A percentile compares a stretch with the other conserved stretches of the same genome.
phyloP scores from a whole-genome alignment of 345 rosid genomes.

The Brassica napus region DNA sequence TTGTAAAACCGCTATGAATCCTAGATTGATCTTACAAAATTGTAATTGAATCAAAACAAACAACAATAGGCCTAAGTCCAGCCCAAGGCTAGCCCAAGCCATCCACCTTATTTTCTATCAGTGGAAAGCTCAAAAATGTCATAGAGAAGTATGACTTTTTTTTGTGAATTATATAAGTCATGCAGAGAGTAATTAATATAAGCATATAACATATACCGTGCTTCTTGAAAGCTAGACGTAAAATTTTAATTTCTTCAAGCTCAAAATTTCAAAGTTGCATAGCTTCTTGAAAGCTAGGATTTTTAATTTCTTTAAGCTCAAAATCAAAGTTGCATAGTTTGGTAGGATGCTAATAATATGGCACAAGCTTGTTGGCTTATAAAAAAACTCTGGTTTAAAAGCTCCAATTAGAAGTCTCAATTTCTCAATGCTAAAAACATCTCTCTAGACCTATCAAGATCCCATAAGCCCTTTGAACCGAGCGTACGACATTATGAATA shows the following conservation, averaged over 20 bases:
- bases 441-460: neutral
- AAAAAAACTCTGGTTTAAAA: neutral
- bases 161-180: neutral
- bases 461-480: constrained; percentile 86
- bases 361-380: neutral
- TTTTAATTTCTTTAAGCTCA: neutral
- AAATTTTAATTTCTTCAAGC: neutral
- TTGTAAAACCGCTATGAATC: neutral
- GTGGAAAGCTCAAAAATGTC: neutral
- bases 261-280: neutral
- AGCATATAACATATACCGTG: neutral
- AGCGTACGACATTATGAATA: constrained; percentile 71
- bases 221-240: neutral
- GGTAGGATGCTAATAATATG: neutral
- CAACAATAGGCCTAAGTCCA: neutral
- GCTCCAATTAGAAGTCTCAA: neutral
- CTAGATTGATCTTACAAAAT: neutral
- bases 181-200: neutral
- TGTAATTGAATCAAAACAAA: neutral
- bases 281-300: neutral
- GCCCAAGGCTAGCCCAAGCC: neutral
- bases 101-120: neutral
- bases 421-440: neutral
- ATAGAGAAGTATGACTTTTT: neutral
- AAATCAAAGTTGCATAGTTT: neutral